phyloP scores from a whole-genome alignment of 2,329 filamentous ascomycete species.

The Coniella vitis region DNA sequence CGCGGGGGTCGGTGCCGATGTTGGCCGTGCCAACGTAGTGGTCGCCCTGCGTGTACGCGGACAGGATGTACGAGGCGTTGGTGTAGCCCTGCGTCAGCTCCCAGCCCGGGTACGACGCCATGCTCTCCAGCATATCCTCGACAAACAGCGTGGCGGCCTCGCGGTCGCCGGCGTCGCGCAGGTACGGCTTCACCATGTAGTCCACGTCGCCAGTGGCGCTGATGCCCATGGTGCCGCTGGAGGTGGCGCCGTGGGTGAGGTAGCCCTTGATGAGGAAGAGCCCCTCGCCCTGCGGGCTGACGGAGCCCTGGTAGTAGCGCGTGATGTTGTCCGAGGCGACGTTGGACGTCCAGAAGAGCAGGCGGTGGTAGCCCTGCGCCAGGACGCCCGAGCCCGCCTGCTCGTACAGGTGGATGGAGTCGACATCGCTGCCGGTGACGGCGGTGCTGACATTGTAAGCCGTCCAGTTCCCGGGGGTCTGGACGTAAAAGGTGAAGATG shows the following conservation, averaged over 20 bases:
- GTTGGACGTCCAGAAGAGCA: slow-evolving; percentile 20
- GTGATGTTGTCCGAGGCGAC: slow-evolving; percentile 19
- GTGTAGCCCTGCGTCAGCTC: slow-evolving; percentile 3
- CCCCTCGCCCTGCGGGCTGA: slow-evolving; percentile 16
- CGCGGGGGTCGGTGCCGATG: slow-evolving; percentile 46
- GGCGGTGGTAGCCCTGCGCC: slow-evolving; percentile 20
- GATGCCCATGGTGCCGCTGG: slow-evolving; percentile 21
- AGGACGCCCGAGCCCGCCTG: slow-evolving; percentile 19
- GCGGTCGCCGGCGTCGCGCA: slow-evolving; percentile 17
- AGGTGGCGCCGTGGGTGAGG: slow-evolving; percentile 22
- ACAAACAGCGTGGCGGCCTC: slow-evolving; percentile 17
- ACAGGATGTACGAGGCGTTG: slow-evolving; percentile 4
- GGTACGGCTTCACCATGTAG: slow-evolving; percentile 19
- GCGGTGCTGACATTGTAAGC: slow-evolving; percentile 15
- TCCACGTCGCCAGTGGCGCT: slow-evolving; percentile 19
- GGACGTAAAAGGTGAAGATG: slow-evolving; percentile 18
- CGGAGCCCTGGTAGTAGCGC: slow-evolving; percentile 22
- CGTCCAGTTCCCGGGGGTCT: slow-evolving; percentile 15
- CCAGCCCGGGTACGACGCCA: slow-evolving; percentile 12
- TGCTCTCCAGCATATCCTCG: background rate
- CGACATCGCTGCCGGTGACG: slow-evolving; percentile 9
- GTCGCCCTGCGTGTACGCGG: slow-evolving; percentile 6
- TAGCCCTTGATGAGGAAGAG: slow-evolving; percentile 19
- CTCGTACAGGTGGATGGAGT: slow-evolving; percentile 18
- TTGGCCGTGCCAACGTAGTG: slow-evolving; percentile 41